A percentile compares a stretch with the other conserved stretches of the same genome.
phyloP scores from a whole-genome alignment of 2,329 filamentous ascomycete species.

The Microsporum canis region DNA sequence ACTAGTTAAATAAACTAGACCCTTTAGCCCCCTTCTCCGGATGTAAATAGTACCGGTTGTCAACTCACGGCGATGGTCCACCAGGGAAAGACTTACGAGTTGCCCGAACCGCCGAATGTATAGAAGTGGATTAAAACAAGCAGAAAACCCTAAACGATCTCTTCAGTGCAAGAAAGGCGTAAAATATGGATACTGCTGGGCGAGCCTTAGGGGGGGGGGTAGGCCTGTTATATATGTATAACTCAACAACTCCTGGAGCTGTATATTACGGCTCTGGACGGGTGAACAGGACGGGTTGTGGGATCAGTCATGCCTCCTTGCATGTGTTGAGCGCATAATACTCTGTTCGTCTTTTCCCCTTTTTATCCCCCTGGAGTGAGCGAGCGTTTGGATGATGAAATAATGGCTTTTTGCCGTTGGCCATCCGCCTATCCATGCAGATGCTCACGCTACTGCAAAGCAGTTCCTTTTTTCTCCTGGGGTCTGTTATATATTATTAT shows the following conservation, averaged over 20 bases:
- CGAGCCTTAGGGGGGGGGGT: neutral
- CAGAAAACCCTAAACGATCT: neutral
- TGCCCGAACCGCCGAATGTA: constrained; percentile 1
- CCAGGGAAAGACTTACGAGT: neutral
- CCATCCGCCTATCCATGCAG: neutral
- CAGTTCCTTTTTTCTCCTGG: neutral
- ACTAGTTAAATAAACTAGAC: constrained; percentile 2
- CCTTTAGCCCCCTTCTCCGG: neutral
- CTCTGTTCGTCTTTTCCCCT: neutral
- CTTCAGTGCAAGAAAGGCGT: neutral
- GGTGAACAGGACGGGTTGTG: neutral
- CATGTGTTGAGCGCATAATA: neutral
- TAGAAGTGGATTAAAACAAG: constrained; percentile 2
- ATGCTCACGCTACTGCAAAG: neutral
- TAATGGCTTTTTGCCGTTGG: neutral
- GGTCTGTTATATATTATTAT: neutral
- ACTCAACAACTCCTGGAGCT: neutral
- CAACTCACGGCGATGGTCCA: neutral
- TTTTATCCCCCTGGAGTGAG: neutral
- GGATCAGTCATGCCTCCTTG: neutral
- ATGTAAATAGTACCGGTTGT: neutral
- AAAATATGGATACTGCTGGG: constrained; percentile 1
- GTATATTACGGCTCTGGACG: neutral
- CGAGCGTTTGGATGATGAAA: neutral
- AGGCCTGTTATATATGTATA: neutral